These are phyloP conservation scores for Fusarium nisikadoi DNA, from an alignment of 2,329 filamentous ascomycete species.

Conservation along the genomic window DNA sequence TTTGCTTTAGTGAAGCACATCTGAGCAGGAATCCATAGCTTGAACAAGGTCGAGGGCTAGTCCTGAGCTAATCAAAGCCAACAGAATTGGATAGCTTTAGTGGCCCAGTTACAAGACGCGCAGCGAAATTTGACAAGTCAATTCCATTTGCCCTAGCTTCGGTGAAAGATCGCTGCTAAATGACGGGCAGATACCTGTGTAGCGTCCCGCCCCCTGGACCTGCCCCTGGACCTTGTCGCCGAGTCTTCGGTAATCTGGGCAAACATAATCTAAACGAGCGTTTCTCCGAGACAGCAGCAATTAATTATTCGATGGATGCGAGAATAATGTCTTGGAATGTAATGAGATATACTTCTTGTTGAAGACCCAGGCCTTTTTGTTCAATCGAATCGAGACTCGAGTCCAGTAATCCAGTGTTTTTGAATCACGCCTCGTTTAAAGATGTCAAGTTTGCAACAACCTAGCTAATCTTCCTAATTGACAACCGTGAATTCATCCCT, in stretches of 20 bases:
- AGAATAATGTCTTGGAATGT: conserved; percentile 27
- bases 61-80: neutral
- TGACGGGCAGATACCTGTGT: neutral
- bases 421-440: neutral
- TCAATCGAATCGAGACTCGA: neutral
- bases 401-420: neutral
- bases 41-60: neutral
- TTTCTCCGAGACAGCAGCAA: neutral
- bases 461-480: neutral
- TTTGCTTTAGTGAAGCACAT: neutral
- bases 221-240: conserved; percentile 22
- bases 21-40: neutral
- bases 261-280: conserved; percentile 1
- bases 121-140: neutral
- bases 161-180: neutral
- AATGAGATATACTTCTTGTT: conserved; percentile 23
- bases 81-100: neutral
- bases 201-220: neutral
- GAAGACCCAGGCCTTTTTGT: neutral
- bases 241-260: conserved; percentile 17
- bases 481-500: neutral
- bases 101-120: neutral
- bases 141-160: neutral
- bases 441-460: neutral
- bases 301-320: neutral